Conservation (phyloP, 345 rosid genomes). For the Cardamine resedifolia region DNA sequence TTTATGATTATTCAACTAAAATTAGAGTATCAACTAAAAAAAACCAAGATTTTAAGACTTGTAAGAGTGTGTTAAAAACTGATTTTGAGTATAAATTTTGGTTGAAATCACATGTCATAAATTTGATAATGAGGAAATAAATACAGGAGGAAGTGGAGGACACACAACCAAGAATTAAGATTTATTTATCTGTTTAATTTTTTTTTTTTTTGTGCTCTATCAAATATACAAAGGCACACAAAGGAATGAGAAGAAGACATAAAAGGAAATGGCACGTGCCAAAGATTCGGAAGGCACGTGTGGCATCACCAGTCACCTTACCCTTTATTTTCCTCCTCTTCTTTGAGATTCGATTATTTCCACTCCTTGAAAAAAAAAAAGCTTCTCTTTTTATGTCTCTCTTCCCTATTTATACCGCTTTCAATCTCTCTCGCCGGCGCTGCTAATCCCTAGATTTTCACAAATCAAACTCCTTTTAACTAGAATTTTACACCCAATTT, state of each 20-base stretch:
- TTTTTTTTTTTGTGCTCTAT: too few relatives aligned
- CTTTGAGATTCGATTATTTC: slow-evolving; percentile 38
- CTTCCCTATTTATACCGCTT: slow-evolving; percentile 21
- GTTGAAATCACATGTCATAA: too few relatives aligned
- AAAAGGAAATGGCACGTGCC: slow-evolving; percentile 42
- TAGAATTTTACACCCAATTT: not conserved
- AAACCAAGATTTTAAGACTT: too few relatives aligned
- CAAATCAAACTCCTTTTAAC: not conserved
- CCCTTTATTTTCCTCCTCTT: slow-evolving; percentile 29
- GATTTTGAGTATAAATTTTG: too few relatives aligned
- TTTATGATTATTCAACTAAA: too few relatives aligned
- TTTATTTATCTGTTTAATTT: not conserved
- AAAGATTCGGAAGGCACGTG: slow-evolving; percentile 37
- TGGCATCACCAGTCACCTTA: slow-evolving; percentile 17
- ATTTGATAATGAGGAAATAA: not conserved
- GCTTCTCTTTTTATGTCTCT: slow-evolving; percentile 7
- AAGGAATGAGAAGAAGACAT: not conserved
- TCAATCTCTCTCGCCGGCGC: slow-evolving; percentile 46
- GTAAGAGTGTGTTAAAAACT: too few relatives aligned
- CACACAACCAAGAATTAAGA: slow-evolving; percentile 11
- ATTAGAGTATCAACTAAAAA: too few relatives aligned
- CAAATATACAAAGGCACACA: not conserved
- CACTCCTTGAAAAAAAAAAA: slow-evolving; percentile 17
- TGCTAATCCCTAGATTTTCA: slow-evolving; percentile 34
- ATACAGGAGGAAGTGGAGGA: slow-evolving; percentile 9